Base-by-base conservation (phyloP, 192 early-diverging fungal species). In the Podila epigama region DNA sequence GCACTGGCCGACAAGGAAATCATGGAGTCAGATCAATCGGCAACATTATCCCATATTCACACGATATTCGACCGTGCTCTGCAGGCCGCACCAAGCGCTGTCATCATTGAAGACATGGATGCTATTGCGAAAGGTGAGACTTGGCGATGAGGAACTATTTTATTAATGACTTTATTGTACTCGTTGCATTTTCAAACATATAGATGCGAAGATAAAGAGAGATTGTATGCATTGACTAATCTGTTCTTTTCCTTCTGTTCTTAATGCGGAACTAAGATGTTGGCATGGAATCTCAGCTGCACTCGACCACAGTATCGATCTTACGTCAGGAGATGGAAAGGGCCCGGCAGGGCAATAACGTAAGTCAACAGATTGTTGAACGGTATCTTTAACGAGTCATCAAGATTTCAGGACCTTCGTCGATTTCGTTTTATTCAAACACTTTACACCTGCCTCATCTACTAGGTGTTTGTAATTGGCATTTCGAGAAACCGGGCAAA, bases 41-140 rank as follows among this genome's bases (percentile, higher is more conserved):
- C 34, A 0, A 55, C 35, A 3, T 65, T 67, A 3, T 63, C 70
- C 13, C 25, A 66, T 20, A 62, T 65, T 10, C 67, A 42, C 5
- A 63, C 58, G 2, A 60, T 77, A 11, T 86, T 69, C 29, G 66
- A 67, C 59, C 70, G 79, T 31, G 89, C 89, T 0, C 62, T 75
- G 33, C 60, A 83, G 22, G 56, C 58, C 0, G 59, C 70, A 0
- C 89, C 89, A 3, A 81, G 82, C 4, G 81, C 89, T 20, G 54
- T 91, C 1, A 36, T 89, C 0, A 39, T 91, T 13, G 58, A 77
- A 35, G 89, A 85, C 22, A 50, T 91, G 42, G 86, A 90, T 67
- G 25, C 68, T 5, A 55, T 91, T 22, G 67, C 62, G 10, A 82
- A 77, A 66, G 84, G 87, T 80, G 58, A 18, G 15, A 2, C 3